Base-by-base conservation (phyloP, 2,329 filamentous ascomycete genomes). In the Aspergillus sp. region DNA sequence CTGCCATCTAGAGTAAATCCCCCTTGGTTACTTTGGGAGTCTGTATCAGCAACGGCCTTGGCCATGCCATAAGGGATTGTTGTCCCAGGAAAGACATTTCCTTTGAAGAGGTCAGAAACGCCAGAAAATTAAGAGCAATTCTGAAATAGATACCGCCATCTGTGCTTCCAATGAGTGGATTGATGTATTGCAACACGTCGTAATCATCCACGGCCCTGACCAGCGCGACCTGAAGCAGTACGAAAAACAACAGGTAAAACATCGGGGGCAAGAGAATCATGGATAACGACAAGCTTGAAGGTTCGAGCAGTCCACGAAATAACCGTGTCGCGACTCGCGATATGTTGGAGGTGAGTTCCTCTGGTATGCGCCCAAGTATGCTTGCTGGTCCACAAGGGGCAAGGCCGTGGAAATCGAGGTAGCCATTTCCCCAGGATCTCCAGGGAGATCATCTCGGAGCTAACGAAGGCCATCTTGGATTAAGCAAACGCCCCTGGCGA, bases 31-130 rank as follows among this genome's bases (percentile, higher is more conserved):
- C 60, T 70, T 15, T 67, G 77, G 53, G 73, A 78, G 55, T 82
- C 72, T 19, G 81, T 81, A 65, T 84, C 80, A 27, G 82, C 80
- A 6, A 82, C 80, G n/a, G 82, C 80, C 64, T 84, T 84, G 55
- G 82, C 82, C 66, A 84, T 78, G 47, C 79, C 81, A 60, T 83
- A 84, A 3, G 82, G 82, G 35, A 81, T 65, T 1, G 81, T 80
- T 14, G 82, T 82, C 33, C 83, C 83, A 3, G 82, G 74, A 61
- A 85, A 85, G 41, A 85, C 82, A 70, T 85, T 82, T 59, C 83
- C 83, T 55, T 49, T 17, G n/a, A 41, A 4, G 6, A 17, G 4
- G 37, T 55, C 41, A 55, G 52, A 49, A 6, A 23, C 7, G n/a
- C 12, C 1, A 17, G 6, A 9, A 4, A 17, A 6, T 21, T 31